Percentiles rank a stretch among this genome's conserved stretches.
Conservation (phyloP, 2,329 filamentous ascomycete species). For the Chaetomium olivaceum region DNA sequence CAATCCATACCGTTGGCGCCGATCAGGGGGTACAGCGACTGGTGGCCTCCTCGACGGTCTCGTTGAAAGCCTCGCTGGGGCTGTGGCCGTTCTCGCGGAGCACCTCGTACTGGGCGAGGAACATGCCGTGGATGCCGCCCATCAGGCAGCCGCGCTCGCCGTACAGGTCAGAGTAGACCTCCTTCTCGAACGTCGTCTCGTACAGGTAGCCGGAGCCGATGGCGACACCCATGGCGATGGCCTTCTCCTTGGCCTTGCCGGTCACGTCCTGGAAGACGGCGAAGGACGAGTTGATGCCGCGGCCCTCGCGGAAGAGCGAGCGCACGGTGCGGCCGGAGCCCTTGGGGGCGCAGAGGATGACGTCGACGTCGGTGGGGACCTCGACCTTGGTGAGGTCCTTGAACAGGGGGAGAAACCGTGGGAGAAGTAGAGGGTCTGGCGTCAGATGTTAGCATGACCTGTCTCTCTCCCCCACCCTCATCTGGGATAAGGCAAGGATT, state of each 20-base stretch:
- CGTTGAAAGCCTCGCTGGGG: conserved; percentile 99
- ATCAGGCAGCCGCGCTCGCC: conserved; percentile 99
- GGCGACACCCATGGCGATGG: conserved; percentile 92
- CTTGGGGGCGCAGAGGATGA: conserved; percentile 99
- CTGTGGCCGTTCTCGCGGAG: conserved; percentile 97
- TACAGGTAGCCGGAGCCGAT: conserved; percentile 98
- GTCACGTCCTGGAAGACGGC: conserved; percentile 98
- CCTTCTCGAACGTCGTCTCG: conserved; percentile 99
- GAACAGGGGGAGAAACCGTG: conserved; percentile 99
- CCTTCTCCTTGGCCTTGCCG: conserved; percentile 97
- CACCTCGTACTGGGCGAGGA: conserved; percentile 99
- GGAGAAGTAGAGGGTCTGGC: conserved; percentile 97
- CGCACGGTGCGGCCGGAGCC: conserved; percentile 98
- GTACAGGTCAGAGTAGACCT: conserved; percentile 99
- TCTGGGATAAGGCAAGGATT: conserved; percentile 2
- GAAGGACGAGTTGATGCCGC: conserved; percentile 99
- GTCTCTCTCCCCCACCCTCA: background rate
- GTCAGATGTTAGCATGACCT: conserved; percentile 17
- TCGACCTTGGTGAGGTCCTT: conserved; percentile 99
- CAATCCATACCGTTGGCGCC: conserved; percentile 99
- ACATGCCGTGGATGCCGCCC: conserved; percentile 99
- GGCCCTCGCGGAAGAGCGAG: conserved; percentile 97
- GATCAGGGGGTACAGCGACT: conserved; percentile 96
- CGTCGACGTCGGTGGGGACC: conserved; percentile 91
- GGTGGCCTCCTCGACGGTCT: conserved; percentile 99